Conservation (phyloP, 805 yeast species). For the Isabelozyma pseudorhagii region DNA sequence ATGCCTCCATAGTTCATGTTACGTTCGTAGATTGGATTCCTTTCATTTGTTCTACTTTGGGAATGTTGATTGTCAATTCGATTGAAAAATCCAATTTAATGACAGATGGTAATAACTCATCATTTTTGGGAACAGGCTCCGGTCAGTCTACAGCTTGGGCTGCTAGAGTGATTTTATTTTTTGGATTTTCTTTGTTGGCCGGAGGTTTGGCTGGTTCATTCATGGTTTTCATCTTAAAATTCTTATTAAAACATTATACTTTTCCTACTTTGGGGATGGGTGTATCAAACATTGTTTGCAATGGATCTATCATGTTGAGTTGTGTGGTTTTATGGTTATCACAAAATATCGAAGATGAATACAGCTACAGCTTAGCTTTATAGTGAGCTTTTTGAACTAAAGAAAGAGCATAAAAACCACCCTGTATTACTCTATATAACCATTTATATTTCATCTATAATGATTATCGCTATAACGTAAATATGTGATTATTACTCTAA, state of each 20-base stretch:
- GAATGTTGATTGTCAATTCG: slow-evolving; percentile 79
- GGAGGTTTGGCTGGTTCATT: slow-evolving; percentile 93
- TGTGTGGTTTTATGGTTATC: slow-evolving; percentile 90
- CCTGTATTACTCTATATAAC: not conserved
- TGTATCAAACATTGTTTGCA: slow-evolving; percentile 77
- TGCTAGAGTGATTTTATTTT: slow-evolving; percentile 82
- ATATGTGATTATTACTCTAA: too few relatives aligned
- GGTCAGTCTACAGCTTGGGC: slow-evolving; percentile 75
- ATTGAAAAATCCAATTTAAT: slow-evolving; percentile 66
- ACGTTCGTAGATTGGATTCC: slow-evolving; percentile 97
- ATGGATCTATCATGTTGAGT: slow-evolving; percentile 79
- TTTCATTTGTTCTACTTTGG: slow-evolving; percentile 78
- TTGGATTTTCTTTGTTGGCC: slow-evolving; percentile 90
- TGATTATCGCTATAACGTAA: not conserved
- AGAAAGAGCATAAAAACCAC: not conserved
- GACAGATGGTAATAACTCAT: slow-evolving; percentile 29
- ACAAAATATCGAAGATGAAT: slow-evolving; percentile 94
- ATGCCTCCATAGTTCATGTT: slow-evolving; percentile 84
- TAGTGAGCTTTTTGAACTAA: slow-evolving; percentile 17
- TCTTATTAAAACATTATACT: slow-evolving; percentile 69
- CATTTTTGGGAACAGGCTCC: slow-evolving; percentile 38
- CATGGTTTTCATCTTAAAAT: slow-evolving; percentile 83
- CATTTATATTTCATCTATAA: not conserved
- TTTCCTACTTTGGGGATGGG: slow-evolving; percentile 97
- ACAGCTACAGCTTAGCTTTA: slow-evolving; percentile 84